phyloP scores from a whole-genome alignment of 164 flowering plant genomes.

The Taxillus chinensis region DNA sequence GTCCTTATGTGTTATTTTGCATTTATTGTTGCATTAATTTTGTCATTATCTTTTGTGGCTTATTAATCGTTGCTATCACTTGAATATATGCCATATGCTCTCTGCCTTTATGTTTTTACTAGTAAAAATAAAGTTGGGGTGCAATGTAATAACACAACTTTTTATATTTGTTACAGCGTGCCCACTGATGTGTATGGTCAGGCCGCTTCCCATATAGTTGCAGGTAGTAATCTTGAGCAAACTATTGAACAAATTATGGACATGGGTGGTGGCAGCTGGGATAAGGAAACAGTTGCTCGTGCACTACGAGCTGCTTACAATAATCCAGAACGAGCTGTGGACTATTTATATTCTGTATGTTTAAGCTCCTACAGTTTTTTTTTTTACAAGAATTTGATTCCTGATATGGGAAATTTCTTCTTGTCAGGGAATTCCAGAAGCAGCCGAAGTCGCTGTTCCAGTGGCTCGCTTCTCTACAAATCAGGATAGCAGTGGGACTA shows the following conservation, averaged over 20 bases:
- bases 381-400: constrained; percentile 1
- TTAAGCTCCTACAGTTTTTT: neutral
- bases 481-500: constrained; percentile 25
- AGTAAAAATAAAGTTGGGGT: no score
- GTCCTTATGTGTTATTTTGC: no score
- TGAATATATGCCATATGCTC: no score
- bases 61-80: no score
- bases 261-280: constrained; percentile 98
- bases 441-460: constrained; percentile 69
- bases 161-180: constrained; percentile 28
- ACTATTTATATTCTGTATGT: constrained; percentile 86
- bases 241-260: constrained; percentile 80
- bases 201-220: constrained; percentile 81
- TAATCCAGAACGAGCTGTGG: constrained; percentile 97
- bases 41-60: no score
- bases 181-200: constrained; percentile 52
- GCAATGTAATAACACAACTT: no score
- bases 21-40: no score
- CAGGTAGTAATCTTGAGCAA: constrained; percentile 59
- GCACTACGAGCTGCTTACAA: constrained; percentile 96
- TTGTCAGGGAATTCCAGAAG: constrained; percentile 84
- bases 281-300: constrained; percentile 78
- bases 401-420: constrained; percentile 8
- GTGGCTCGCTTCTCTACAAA: constrained; percentile 33
- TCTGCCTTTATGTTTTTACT: no score